Evolutionary conservation across 176 grass and related monocot species (phyloP).

Genomic region (Aegilops longissima): DNA sequence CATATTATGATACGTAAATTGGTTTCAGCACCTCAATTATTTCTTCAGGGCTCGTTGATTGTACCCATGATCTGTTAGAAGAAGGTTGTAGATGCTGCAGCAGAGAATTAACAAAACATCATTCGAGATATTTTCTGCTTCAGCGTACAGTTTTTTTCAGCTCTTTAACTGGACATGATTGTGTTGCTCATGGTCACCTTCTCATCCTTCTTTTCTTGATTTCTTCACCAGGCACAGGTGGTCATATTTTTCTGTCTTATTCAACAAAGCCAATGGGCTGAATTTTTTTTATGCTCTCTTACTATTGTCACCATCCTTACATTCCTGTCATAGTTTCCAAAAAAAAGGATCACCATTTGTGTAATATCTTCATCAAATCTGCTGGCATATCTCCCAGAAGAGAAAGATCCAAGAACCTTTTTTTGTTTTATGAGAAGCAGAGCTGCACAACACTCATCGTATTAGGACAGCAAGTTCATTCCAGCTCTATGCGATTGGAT

Average conservation of each 20-base stretch:
- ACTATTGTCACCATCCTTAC: background rate
- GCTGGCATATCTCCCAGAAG: background rate
- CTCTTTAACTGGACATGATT: background rate
- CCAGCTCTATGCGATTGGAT: too few species aligned
- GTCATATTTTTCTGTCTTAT: background rate
- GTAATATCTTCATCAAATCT: background rate
- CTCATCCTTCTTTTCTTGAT: background rate
- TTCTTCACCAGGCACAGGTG: background rate
- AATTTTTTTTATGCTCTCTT: too few species aligned
- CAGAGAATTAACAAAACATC: too few species aligned
- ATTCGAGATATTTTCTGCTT: conserved; percentile 7
- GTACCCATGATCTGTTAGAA: background rate
- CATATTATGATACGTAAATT: background rate
- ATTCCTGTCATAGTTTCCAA: background rate
- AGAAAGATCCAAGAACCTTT: background rate
- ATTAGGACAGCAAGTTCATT: too few species aligned
- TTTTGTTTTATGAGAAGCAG: background rate
- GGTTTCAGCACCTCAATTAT: background rate
- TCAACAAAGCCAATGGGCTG: background rate
- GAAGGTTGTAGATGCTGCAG: background rate
- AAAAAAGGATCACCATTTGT: background rate
- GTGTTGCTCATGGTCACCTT: background rate
- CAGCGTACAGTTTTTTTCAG: background rate
- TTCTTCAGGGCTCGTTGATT: background rate
- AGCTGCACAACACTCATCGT: background rate